These are phyloP conservation scores for Lasiosphaeris hirsuta DNA, from an alignment of 495 filamentous ascomycete species.

Conservation along the genomic window DNA sequence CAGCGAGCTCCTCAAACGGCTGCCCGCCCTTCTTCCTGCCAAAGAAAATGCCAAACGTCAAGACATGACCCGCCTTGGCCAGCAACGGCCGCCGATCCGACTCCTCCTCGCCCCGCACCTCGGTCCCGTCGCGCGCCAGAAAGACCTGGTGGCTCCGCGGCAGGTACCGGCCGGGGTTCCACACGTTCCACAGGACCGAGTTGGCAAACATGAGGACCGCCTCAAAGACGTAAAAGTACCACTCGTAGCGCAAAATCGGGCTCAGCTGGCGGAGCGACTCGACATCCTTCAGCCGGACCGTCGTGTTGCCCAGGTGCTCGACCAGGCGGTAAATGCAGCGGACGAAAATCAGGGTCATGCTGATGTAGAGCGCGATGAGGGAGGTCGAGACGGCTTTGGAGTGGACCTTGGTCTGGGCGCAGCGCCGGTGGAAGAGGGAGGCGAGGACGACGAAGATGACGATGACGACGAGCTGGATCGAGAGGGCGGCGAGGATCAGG, in stretches of 20 bases:
- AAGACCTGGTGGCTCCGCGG: slow-evolving; percentile 23
- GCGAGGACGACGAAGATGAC: slow-evolving; percentile 27
- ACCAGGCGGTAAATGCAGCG: slow-evolving; percentile 34
- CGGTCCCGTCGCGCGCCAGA: slow-evolving; percentile 27
- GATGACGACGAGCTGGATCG: slow-evolving; percentile 31
- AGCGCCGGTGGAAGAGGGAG: slow-evolving; percentile 31
- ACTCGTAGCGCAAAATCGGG: slow-evolving; percentile 33
- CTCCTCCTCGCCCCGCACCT: slow-evolving; percentile 17
- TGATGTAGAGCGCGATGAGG: slow-evolving; percentile 28
- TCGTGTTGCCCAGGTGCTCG: slow-evolving; percentile 30
- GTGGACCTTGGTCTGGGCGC: slow-evolving; percentile 10
- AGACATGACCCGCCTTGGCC: slow-evolving; percentile 19
- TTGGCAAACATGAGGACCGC: slow-evolving; percentile 33
- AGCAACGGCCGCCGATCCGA: slow-evolving; percentile 22
- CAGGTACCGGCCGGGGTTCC: slow-evolving; percentile 32
- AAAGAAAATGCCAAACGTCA: slow-evolving; percentile 31
- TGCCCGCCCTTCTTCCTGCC: slow-evolving; percentile 10
- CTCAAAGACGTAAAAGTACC: slow-evolving; percentile 36
- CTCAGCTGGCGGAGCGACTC: slow-evolving; percentile 23
- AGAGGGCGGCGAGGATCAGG: slow-evolving; percentile 28
- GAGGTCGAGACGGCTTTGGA: slow-evolving; percentile 11
- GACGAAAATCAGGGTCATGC: slow-evolving; percentile 30
- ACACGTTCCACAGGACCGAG: slow-evolving; percentile 32
- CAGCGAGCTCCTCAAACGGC: slow-evolving; percentile 14
- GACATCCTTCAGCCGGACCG: slow-evolving; percentile 13